These are phyloP conservation scores for Mycena pura DNA, from an alignment of 768 basidiomycete species.

Conservation along the genomic window DNA sequence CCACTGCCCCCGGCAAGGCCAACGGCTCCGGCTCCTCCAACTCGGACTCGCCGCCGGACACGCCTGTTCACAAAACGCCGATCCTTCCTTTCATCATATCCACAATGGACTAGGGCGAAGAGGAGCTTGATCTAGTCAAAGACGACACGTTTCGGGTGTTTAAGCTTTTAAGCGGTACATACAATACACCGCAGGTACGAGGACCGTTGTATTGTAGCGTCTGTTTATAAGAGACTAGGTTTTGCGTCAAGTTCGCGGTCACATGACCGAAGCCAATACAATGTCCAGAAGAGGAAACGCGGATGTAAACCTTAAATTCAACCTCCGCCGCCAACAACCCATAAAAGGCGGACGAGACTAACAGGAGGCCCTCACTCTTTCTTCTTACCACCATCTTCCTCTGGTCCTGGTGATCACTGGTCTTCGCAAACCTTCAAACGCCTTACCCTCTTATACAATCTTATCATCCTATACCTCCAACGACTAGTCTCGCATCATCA, in stretches of 20 bases:
- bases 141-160: conserved; percentile 92
- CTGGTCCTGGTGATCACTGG: conserved; percentile 64
- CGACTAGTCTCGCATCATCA: conserved; percentile 36
- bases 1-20: conserved; percentile 65
- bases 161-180: too few relatives aligned
- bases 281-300: neutral
- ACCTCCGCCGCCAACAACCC: neutral
- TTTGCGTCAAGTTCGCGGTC: neutral
- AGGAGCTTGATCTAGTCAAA: conserved; percentile 88
- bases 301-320: neutral
- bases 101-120: conserved; percentile 98
- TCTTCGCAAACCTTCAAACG: conserved; percentile 25
- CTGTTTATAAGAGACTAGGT: neutral
- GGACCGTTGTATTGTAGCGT: too few relatives aligned
- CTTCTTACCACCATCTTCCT: conserved; percentile 44
- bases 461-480: conserved; percentile 4
- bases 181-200: too few relatives aligned
- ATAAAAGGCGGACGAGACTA: neutral
- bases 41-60: conserved; percentile 45
- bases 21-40: conserved; percentile 33
- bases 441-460: conserved; percentile 27
- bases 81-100: conserved; percentile 93
- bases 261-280: neutral
- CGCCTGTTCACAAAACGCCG: conserved; percentile 67
- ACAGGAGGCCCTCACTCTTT: conserved; percentile 40